Percentiles rank a stretch among this genome's conserved stretches.
These are phyloP conservation scores for Dissoconium aciculare DNA, from an alignment of 2,329 filamentous ascomycete species.

Conservation along the genomic window DNA sequence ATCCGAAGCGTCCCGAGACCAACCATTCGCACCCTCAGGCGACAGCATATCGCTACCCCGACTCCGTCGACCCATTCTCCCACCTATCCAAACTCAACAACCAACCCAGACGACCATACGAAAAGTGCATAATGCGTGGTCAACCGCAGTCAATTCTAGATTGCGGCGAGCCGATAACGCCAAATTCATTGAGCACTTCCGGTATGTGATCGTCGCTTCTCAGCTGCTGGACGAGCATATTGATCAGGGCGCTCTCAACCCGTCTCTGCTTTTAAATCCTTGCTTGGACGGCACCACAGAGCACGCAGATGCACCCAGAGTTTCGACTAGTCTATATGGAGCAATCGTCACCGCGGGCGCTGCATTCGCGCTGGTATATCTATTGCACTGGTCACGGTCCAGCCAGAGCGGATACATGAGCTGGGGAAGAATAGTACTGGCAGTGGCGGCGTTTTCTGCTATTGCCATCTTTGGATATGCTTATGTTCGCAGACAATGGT, in stretches of 20 bases:
- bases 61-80: conserved; percentile 10
- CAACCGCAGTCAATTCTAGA: conserved; percentile 51
- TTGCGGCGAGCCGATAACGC: conserved; percentile 66
- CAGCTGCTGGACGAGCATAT: conserved; percentile 62
- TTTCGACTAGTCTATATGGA: conserved; percentile 40
- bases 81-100: conserved; percentile 2
- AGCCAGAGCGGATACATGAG: conserved; percentile 39
- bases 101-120: conserved; percentile 18
- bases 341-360: conserved; percentile 49
- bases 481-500: conserved; percentile 64
- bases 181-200: conserved; percentile 80
- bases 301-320: conserved; percentile 15
- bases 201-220: conserved; percentile 83
- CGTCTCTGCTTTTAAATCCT: conserved; percentile 8
- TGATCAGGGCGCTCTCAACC: conserved; percentile 28
- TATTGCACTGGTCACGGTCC: conserved; percentile 55
- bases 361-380: conserved; percentile 48
- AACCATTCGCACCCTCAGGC: conserved; percentile 21
- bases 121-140: conserved; percentile 33
- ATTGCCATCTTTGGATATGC: conserved; percentile 44
- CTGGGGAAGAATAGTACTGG: conserved; percentile 38
- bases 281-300: conserved; percentile 14
- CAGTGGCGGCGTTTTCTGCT: conserved; percentile 39
- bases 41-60: conserved; percentile 8
- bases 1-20: neutral